A percentile compares a stretch with the other conserved stretches of the same genome.
Evolutionary conservation across 345 rosid species (phyloP).

Genomic region (Eucalyptus tenuipes): DNA sequence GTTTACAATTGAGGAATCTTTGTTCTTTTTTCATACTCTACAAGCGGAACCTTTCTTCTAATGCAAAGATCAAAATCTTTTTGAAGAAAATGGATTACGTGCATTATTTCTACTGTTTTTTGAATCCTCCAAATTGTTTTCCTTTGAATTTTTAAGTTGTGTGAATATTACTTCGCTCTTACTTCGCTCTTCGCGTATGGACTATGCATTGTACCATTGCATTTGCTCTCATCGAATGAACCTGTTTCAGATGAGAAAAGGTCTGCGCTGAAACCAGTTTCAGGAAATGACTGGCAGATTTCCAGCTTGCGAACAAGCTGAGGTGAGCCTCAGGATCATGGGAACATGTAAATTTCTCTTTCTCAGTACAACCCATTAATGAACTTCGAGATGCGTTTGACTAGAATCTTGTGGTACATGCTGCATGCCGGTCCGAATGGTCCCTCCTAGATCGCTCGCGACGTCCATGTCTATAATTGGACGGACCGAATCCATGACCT

Average conservation of each 20-base stretch:
- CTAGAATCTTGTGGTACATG: neutral
- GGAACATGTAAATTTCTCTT: neutral
- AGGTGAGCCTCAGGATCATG: neutral
- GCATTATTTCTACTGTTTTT: neutral
- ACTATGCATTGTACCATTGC: neutral
- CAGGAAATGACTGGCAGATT: neutral
- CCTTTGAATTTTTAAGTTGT: neutral
- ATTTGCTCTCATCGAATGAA: neutral
- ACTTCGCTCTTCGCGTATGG: neutral
- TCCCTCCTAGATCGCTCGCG: neutral
- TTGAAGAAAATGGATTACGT: neutral
- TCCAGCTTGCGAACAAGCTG: neutral
- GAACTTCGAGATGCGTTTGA: neutral
- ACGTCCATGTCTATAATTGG: neutral
- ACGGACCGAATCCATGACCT: neutral
- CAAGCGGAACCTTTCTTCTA: neutral
- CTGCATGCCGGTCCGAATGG: neutral
- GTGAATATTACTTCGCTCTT: neutral
- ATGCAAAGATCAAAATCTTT: neutral
- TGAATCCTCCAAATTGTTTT: neutral
- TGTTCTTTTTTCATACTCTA: neutral
- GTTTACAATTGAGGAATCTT: neutral
- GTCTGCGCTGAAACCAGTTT: neutral
- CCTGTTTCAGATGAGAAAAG: neutral
- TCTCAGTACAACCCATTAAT: neutral